Conservation (phyloP, 768 basidiomycete genomes). For the Lactarius evosmus region DNA sequence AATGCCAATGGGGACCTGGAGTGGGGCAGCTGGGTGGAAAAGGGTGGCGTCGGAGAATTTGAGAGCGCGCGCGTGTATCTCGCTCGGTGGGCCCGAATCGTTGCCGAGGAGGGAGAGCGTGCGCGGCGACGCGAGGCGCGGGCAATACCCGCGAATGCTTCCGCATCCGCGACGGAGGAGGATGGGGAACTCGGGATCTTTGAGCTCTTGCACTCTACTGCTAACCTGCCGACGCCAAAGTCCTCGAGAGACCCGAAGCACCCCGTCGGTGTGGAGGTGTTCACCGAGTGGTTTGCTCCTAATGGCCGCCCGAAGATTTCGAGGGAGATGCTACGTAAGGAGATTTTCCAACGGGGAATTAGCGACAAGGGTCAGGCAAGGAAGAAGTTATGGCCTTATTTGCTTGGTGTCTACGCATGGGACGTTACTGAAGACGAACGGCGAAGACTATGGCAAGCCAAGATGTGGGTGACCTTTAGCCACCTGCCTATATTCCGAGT, state of each 20-base stretch:
- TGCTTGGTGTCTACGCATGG: slow-evolving; percentile 86
- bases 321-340: slow-evolving; percentile 65
- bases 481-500: neutral
- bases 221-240: slow-evolving; percentile 78
- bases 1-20: slow-evolving; percentile 88
- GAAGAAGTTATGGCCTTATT: slow-evolving; percentile 84
- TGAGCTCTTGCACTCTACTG: slow-evolving; percentile 75
- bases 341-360: slow-evolving; percentile 78
- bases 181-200: slow-evolving; percentile 70
- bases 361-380: slow-evolving; percentile 52
- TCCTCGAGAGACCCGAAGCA: slow-evolving; percentile 75
- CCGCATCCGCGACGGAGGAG: slow-evolving; percentile 31
- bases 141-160: slow-evolving; percentile 51
- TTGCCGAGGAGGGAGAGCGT: slow-evolving; percentile 96
- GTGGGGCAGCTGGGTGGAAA: slow-evolving; percentile 92
- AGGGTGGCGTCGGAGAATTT: slow-evolving; percentile 91
- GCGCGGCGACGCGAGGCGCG: slow-evolving; percentile 79
- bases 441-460: slow-evolving; percentile 55
- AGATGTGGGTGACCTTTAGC: slow-evolving; percentile 45
- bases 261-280: slow-evolving; percentile 70
- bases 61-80: slow-evolving; percentile 95
- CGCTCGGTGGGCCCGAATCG: slow-evolving; percentile 94
- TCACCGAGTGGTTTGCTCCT: slow-evolving; percentile 74
- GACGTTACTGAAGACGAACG: slow-evolving; percentile 61
- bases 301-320: slow-evolving; percentile 66